phyloP scores from a whole-genome alignment of 1,284 basidiomycete species.

The Malassezia japonica region DNA sequence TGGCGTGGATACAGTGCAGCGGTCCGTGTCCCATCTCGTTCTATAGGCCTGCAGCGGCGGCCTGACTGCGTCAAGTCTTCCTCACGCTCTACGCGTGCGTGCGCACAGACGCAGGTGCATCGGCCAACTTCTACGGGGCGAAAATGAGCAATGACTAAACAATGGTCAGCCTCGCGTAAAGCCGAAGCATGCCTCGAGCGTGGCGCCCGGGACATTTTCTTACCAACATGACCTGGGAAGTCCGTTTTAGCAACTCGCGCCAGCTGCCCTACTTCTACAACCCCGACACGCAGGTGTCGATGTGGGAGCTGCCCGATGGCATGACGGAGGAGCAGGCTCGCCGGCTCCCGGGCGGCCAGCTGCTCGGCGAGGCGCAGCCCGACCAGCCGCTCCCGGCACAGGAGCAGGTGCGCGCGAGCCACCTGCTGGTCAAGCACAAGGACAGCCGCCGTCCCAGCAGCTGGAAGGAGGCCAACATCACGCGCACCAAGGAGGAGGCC shows the following conservation, averaged over 20 bases:
- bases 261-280: constrained; percentile 84
- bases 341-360: constrained; percentile 35
- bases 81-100: too few relatives aligned
- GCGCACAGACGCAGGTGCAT: too few relatives aligned
- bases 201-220: too few relatives aligned
- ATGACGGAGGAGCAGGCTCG: constrained; percentile 51
- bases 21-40: too few relatives aligned
- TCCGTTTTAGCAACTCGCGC: constrained; percentile 64
- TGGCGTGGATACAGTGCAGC: too few relatives aligned
- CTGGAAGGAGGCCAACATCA: constrained; percentile 62
- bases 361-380: constrained; percentile 20
- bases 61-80: too few relatives aligned
- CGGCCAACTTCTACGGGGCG: too few relatives aligned
- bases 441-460: constrained; percentile 70
- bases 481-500: constrained; percentile 81
- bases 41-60: too few relatives aligned
- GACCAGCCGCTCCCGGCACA: constrained; percentile 43
- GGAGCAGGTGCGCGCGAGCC: constrained; percentile 70
- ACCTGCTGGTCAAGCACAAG: constrained; percentile 84
- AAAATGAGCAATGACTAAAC: too few relatives aligned
- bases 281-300: constrained; percentile 59
- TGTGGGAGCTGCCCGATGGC: constrained; percentile 69
- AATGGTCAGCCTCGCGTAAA: too few relatives aligned
- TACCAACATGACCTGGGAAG: constrained; percentile 27
- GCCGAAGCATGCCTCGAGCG: too few relatives aligned